Base-by-base conservation (phyloP, 768 basidiomycete species). In the Plicaturopsis crispa region DNA sequence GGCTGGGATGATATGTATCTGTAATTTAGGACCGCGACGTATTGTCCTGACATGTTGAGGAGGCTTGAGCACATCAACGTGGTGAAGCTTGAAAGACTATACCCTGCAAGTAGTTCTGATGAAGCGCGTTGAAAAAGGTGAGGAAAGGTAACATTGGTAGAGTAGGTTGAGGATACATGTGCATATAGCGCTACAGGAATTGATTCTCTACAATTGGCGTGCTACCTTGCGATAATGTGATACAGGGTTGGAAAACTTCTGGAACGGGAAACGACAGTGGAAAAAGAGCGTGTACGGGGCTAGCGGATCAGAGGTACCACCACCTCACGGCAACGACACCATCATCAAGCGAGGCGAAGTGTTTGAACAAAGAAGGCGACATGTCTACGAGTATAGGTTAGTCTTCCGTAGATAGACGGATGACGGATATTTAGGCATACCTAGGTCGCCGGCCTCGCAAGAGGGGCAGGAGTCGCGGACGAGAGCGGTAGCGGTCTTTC, bases 1-100 rank as follows among this genome's bases (percentile, higher is more conserved):
- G 78, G 73, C 16, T 74, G 68, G 69, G 80, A 81, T 33, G 77
- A 82, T 36, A 75, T 83, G 70, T 84, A 84, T 55, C 55, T 69
- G 33, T 72, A 53, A 43, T 40, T 34, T 31, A 34, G 40, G 44
- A n/a, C n/a, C n/a, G n/a, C n/a, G n/a, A n/a, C n/a, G 26, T 28
- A 28, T 28, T 8, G 8, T 28, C 14, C 14, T 8, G 26, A 28
- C 26, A 28, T n/a, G n/a, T n/a, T n/a, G 26, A 28, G 26, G 26
- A 28, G 26, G 26, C 14, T n/a, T n/a, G n/a, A n/a, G n/a, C n/a
- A n/a, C n/a, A n/a, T n/a, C n/a, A n/a, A n/a, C n/a, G n/a, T n/a
- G n/a, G n/a, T n/a, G n/a, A n/a, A n/a, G n/a, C n/a, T n/a, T n/a
- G n/a, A n/a, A n/a, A n/a, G n/a, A n/a, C n/a, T n/a, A n/a, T n/a